Base-by-base conservation (phyloP, 2,329 filamentous ascomycete genomes). In the Sclerotinia borealis region DNA sequence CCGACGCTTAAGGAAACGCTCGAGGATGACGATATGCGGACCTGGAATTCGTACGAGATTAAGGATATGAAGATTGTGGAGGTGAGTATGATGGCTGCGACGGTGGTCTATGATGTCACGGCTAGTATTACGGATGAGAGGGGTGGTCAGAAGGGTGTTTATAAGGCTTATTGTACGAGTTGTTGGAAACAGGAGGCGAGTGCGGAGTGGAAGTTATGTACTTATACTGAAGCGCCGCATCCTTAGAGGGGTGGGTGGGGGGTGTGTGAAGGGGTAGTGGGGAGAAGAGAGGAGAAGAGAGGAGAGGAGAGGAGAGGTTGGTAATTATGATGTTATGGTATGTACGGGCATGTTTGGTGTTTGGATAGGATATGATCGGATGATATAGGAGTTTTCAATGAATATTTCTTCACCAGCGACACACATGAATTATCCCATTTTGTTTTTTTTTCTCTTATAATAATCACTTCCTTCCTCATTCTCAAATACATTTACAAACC, bases 41-140 rank as follows among this genome's bases (percentile, higher is more conserved):
- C 59, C 4, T 62, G 59, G 59, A 62, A 48, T 17, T 56, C 50
- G 2, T 62, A 51, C 11, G 49, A 62, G 11, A 62, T 62, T 13
- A 47, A 41, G 11, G 59, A 62, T 56, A 55, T 62, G 59, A 62
- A 62, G 39, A 55, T 62, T 25, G 50, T 62, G 10, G 59, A 62
- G 36, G 29, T 62, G 10, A 62, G 59, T 22, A 62, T 62, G 59
- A 62, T 62, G 59, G 50, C 59, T 3, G 59, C 59, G 2, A 34
- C 22, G 10, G 59, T 56, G 13, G 41, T 43, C 15, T 62, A 62
- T 29, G 50, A 55, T 56, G 59, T 62, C 11, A 45, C 27, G 36
- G 50, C 49, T 11, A 45, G 49, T 22, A 48, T 62, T 37, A 56
- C 59, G 3, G 49, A 62, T 39, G 59, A 55, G 59, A 45, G 9